These are phyloP conservation scores for Cladosporium sp. DNA, from an alignment of 2,329 filamentous ascomycete species.

Conservation along the genomic window DNA sequence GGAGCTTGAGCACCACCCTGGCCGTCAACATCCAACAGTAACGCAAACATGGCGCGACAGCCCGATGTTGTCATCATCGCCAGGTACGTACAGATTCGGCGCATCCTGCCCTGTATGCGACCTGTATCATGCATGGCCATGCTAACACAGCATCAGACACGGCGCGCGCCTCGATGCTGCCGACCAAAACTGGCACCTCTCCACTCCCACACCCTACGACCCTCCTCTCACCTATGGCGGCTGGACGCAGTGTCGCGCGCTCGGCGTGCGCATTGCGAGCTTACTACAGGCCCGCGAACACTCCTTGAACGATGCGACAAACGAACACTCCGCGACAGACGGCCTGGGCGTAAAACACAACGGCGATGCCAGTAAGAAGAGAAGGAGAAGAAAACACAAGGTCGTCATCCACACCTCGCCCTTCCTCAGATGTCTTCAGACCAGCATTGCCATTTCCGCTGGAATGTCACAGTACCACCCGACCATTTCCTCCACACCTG, in stretches of 20 bases:
- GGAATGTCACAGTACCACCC: slow-evolving; percentile 68
- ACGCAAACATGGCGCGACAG: slow-evolving; percentile 39
- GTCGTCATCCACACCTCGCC: slow-evolving; percentile 91
- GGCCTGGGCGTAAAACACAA: not conserved
- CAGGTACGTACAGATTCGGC: slow-evolving; percentile 34
- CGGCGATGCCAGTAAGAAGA: slow-evolving; percentile 18
- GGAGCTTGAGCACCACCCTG: not conserved
- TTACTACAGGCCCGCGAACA: slow-evolving; percentile 55
- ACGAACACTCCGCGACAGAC: not conserved
- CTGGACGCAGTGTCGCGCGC: slow-evolving; percentile 78
- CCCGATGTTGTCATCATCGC: slow-evolving; percentile 49
- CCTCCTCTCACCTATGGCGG: slow-evolving; percentile 92
- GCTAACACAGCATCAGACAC: slow-evolving; percentile 54
- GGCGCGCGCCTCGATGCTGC: slow-evolving; percentile 91
- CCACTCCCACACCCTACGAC: slow-evolving; percentile 91
- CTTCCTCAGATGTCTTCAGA: slow-evolving; percentile 89
- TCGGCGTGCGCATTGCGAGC: slow-evolving; percentile 79
- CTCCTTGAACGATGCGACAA: slow-evolving; percentile 11
- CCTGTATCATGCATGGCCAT: too few relatives aligned
- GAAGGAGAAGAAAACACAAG: slow-evolving; percentile 62
- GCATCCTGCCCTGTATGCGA: slow-evolving; percentile 8
- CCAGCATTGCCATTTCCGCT: slow-evolving; percentile 80
- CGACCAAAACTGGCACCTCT: slow-evolving; percentile 91
- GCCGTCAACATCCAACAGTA: not conserved
- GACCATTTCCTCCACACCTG: slow-evolving; percentile 27